phyloP scores from a whole-genome alignment of 768 basidiomycete species.

The Sutorius australiensis region DNA sequence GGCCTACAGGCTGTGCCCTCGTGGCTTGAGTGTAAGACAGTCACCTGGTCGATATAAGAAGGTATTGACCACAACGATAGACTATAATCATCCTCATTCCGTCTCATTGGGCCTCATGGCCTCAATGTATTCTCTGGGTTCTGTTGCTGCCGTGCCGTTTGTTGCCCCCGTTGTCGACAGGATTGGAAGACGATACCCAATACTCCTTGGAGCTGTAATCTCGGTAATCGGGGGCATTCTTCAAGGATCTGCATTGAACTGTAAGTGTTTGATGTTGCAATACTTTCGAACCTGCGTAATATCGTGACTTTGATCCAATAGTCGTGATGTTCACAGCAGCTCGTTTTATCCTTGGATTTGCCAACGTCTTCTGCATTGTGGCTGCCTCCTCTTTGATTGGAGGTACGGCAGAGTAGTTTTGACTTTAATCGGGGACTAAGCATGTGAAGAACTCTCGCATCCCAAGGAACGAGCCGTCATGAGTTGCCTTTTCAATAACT shows the following conservation, averaged over 20 bases:
- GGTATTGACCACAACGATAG: slow-evolving; percentile 26
- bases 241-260: slow-evolving; percentile 13
- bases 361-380: slow-evolving; percentile 11
- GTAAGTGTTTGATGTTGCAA: neutral
- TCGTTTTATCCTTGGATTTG: slow-evolving; percentile 17
- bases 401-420: slow-evolving; percentile 5
- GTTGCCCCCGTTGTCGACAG: slow-evolving; percentile 9
- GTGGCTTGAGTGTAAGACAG: slow-evolving; percentile 49
- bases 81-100: slow-evolving; percentile 52
- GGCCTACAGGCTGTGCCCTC: slow-evolving; percentile 57
- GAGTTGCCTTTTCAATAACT: slow-evolving; percentile 7
- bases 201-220: slow-evolving; percentile 11
- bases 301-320: neutral
- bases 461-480: slow-evolving; percentile 21
- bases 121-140: slow-evolving; percentile 59
- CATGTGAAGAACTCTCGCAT: slow-evolving; percentile 17
- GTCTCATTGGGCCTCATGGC: slow-evolving; percentile 33
- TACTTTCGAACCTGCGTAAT: neutral
- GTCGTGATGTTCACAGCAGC: slow-evolving; percentile 14
- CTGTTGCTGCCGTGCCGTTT: slow-evolving; percentile 49
- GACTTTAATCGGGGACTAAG: neutral
- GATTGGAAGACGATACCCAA: slow-evolving; percentile 13
- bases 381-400: slow-evolving; percentile 23
- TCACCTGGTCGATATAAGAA: neutral
- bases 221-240: slow-evolving; percentile 12